These are phyloP conservation scores for Penicillium sp. DNA, from an alignment of 2,329 filamentous ascomycete genomes.

Conservation along the genomic window DNA sequence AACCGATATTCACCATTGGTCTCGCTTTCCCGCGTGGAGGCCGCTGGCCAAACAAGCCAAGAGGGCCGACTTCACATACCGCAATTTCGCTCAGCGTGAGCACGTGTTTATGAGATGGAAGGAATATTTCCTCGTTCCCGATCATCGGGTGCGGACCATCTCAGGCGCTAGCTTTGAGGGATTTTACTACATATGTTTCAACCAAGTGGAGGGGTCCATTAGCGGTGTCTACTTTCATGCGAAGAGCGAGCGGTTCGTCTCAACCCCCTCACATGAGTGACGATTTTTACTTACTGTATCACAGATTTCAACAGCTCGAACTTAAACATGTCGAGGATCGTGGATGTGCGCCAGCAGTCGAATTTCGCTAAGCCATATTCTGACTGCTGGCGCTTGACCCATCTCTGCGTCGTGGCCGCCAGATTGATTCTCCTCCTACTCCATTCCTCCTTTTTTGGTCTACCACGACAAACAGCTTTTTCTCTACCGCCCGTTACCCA, in stretches of 20 bases:
- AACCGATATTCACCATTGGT: slow-evolving; percentile 90
- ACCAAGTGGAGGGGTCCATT: slow-evolving; percentile 79
- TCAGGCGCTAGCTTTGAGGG: slow-evolving; percentile 94
- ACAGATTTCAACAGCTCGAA: slow-evolving; percentile 86
- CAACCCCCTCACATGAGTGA: neutral
- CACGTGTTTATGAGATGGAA: slow-evolving; percentile 99
- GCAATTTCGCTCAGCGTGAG: slow-evolving; percentile 71
- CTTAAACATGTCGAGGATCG: slow-evolving; percentile 80
- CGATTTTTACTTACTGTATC: slow-evolving; percentile 8
- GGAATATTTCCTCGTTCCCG: slow-evolving; percentile 93
- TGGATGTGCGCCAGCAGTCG: slow-evolving; percentile 79
- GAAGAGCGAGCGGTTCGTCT: slow-evolving; percentile 91
- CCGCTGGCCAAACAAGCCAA: slow-evolving; percentile 65
- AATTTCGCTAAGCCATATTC: slow-evolving; percentile 65
- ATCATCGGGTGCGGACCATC: slow-evolving; percentile 86
- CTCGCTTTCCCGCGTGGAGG: slow-evolving; percentile 79
- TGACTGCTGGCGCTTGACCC: slow-evolving; percentile 14
- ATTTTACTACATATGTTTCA: slow-evolving; percentile 99
- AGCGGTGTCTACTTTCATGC: slow-evolving; percentile 97
- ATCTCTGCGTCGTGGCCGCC: neutral
- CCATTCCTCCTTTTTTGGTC: neutral
- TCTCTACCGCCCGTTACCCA: slow-evolving; percentile 3
- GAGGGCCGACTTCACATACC: slow-evolving; percentile 56
- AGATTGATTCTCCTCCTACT: neutral
- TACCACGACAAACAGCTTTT: neutral